Evolutionary conservation across 2,329 filamentous ascomycete genomes (phyloP).

Genomic region (Fusarium drepaniforme): DNA sequence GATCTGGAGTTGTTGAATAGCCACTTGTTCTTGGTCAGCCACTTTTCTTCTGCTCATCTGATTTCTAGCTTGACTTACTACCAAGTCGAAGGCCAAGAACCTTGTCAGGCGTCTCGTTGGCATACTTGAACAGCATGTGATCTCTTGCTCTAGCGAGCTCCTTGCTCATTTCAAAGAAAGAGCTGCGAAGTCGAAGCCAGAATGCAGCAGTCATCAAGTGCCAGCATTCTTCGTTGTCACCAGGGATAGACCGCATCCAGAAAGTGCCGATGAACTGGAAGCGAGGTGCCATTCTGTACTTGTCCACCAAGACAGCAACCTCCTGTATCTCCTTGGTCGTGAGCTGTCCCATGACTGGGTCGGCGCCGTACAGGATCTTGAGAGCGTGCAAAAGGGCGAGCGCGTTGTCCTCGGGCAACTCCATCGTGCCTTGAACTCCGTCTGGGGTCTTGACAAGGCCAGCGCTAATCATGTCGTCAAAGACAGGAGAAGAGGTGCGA

Average conservation of each 20-base stretch:
- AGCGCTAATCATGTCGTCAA: background rate
- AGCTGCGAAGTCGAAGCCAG: background rate
- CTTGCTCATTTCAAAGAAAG: background rate
- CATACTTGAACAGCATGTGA: background rate
- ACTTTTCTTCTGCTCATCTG: background rate
- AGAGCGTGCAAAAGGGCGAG: background rate
- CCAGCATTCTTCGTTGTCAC: background rate
- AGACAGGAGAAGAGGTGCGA: background rate
- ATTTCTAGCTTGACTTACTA: background rate
- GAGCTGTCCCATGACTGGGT: background rate
- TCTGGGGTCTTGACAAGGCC: background rate
- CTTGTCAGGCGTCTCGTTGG: background rate
- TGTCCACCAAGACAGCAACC: background rate
- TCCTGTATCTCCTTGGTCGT: background rate
- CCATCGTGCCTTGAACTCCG: background rate
- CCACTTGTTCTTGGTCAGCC: background rate
- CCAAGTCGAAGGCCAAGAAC: background rate
- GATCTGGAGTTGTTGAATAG: background rate
- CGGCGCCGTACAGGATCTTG: background rate
- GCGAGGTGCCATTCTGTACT: background rate
- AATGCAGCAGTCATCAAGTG: background rate
- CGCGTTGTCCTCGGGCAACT: background rate
- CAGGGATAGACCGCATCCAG: background rate
- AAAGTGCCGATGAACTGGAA: background rate
- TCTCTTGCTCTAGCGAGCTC: background rate